These are phyloP conservation scores for Podospora pseudoanserina DNA, from an alignment of 495 filamentous ascomycete species.

Conservation along the genomic window DNA sequence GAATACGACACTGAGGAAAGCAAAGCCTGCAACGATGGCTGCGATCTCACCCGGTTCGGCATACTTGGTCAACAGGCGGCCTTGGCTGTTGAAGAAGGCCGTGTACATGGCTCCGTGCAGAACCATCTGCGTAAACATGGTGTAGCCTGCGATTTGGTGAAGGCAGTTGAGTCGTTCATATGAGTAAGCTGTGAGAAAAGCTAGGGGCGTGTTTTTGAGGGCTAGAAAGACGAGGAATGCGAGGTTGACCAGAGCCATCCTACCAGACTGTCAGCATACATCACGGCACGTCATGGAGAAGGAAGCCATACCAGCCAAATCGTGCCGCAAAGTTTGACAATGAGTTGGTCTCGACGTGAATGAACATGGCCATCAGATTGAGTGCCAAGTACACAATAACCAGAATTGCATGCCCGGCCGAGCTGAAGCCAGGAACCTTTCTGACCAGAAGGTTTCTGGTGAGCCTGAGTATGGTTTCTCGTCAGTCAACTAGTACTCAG, in stretches of 20 bases:
- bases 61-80: conserved; percentile 24
- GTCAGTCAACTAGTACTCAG: conserved; percentile 10
- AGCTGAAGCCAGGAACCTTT: conserved; percentile 49
- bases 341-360: conserved; percentile 37
- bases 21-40: conserved; percentile 48
- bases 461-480: conserved; percentile 17
- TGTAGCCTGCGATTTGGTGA: conserved; percentile 56
- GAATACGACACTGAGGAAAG: conserved; percentile 42
- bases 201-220: conserved; percentile 58
- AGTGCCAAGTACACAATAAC: conserved; percentile 48
- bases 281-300: conserved; percentile 14
- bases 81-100: conserved; percentile 33
- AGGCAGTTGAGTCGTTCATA: conserved; percentile 60
- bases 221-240: conserved; percentile 56
- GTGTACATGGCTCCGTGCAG: conserved; percentile 47
- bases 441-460: conserved; percentile 43
- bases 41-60: conserved; percentile 31
- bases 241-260: conserved; percentile 54
- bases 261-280: conserved; percentile 25
- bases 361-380: conserved; percentile 50
- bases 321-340: conserved; percentile 35
- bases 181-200: conserved; percentile 54
- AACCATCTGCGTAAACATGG: conserved; percentile 43
- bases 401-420: conserved; percentile 48
- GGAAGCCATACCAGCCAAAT: conserved; percentile 48